These are phyloP conservation scores for Ceratocystis colombiana DNA, from an alignment of 2,329 filamentous ascomycete species.

Conservation along the genomic window DNA sequence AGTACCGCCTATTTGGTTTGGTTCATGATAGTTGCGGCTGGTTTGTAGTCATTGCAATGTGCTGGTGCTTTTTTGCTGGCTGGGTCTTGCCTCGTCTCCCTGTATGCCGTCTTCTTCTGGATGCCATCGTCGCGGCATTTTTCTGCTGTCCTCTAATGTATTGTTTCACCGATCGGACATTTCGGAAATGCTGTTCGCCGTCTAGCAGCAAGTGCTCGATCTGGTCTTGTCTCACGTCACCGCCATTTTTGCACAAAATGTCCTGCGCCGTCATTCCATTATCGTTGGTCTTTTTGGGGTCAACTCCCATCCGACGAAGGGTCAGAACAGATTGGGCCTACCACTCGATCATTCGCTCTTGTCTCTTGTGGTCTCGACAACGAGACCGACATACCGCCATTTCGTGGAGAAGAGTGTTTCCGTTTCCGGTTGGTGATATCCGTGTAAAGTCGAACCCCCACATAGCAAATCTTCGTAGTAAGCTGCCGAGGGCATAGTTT, in stretches of 20 bases:
- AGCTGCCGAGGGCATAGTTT: slow-evolving; percentile 17
- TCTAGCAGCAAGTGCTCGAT: slow-evolving; percentile 12
- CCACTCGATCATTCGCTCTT: slow-evolving; percentile 17
- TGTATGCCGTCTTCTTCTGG: neutral
- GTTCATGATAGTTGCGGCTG: no score
- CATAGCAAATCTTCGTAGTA: slow-evolving; percentile 15
- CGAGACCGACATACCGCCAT: slow-evolving; percentile 15
- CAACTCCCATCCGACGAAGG: slow-evolving; percentile 16
- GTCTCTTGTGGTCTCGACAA: slow-evolving; percentile 5
- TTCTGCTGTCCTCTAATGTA: neutral
- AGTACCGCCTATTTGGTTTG: no score
- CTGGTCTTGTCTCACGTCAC: neutral
- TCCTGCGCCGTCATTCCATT: slow-evolving; percentile 18
- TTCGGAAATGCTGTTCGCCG: neutral
- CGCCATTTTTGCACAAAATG: slow-evolving; percentile 12
- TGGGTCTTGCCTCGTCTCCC: neutral
- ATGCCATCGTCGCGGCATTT: neutral
- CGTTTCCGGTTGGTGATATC: neutral
- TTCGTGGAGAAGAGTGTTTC: slow-evolving; percentile 23
- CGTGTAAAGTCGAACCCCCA: slow-evolving; percentile 21
- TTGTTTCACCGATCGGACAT: neutral
- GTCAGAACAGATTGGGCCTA: slow-evolving; percentile 16
- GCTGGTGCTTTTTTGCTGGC: neutral
- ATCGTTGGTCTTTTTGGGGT: slow-evolving; percentile 16
- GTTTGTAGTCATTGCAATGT: neutral